Conservation (phyloP, 306 rosid genomes). For the Senna tora region DNA sequence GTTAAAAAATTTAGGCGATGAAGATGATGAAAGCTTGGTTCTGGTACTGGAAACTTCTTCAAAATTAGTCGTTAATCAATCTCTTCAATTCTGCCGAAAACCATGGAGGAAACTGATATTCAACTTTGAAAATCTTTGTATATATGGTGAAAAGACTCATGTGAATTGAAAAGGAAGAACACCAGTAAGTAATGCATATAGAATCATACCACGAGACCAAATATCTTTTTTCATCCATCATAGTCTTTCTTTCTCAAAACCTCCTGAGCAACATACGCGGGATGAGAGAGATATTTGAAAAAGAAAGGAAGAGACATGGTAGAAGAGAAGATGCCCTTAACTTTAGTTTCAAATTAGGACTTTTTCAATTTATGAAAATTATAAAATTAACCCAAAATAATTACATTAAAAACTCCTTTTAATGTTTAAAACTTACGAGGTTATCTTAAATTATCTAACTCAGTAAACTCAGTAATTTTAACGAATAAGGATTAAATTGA, state of each 20-base stretch:
- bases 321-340: too few relatives aligned
- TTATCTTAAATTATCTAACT: too few relatives aligned
- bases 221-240: constrained; percentile 66
- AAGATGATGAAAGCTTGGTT: constrained; percentile 35
- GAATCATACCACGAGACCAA: constrained; percentile 82
- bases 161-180: constrained; percentile 73
- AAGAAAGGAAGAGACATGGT: too few relatives aligned
- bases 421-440: too few relatives aligned
- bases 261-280: constrained; percentile 84
- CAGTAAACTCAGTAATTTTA: too few relatives aligned
- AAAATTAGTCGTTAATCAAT: constrained; percentile 38
- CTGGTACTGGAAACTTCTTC: constrained; percentile 29
- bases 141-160: constrained; percentile 72
- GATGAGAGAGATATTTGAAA: too few relatives aligned
- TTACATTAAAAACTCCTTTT: too few relatives aligned
- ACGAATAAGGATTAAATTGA: too few relatives aligned
- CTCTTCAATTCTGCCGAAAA: constrained; percentile 62
- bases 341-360: too few relatives aligned
- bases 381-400: too few relatives aligned
- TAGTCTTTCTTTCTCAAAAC: constrained; percentile 67
- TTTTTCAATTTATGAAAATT: too few relatives aligned
- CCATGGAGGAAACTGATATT: constrained; percentile 73
- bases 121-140: constrained; percentile 63
- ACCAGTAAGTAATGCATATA: constrained; percentile 71
- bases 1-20: constrained; percentile 71